Conservation (phyloP, 2,329 filamentous ascomycete genomes). For the Exophiala lecanii-corni region DNA sequence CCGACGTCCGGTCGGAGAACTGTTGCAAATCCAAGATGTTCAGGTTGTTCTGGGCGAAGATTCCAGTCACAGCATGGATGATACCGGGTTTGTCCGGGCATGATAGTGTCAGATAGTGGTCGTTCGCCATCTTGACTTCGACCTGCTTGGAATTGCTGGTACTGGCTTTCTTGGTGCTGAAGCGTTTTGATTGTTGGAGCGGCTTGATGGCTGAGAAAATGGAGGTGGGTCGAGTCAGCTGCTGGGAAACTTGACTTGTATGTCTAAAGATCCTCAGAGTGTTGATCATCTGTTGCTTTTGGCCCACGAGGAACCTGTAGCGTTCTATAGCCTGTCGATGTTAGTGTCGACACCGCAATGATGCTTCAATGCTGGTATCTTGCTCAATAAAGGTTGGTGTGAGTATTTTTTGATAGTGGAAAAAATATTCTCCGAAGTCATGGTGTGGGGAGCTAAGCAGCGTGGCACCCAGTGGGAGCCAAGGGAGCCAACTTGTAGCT, state of each 20-base stretch:
- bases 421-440: too few species aligned
- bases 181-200: not conserved
- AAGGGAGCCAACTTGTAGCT: too few species aligned
- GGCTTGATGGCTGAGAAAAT: not conserved
- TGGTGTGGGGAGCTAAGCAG: too few species aligned
- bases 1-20: slow-evolving; percentile 69
- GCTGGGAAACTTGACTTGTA: not conserved
- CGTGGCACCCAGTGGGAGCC: too few species aligned
- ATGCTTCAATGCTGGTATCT: too few species aligned
- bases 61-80: slow-evolving; percentile 75
- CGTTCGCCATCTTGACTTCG: slow-evolving; percentile 36
- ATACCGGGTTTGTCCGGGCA: slow-evolving; percentile 83
- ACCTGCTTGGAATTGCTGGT: not conserved
- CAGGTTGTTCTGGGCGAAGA: slow-evolving; percentile 67
- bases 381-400: too few species aligned
- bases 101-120: slow-evolving; percentile 73
- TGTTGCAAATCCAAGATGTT: slow-evolving; percentile 83
- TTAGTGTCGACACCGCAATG: too few species aligned
- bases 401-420: too few species aligned
- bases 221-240: too few species aligned
- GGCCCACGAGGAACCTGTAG: too few species aligned
- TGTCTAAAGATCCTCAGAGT: not conserved
- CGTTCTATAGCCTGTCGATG: too few species aligned
- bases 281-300: too few species aligned
- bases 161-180: not conserved